A percentile compares a stretch with the other conserved stretches of the same genome.
These are phyloP conservation scores for Eucommia ulmoides DNA, from an alignment of 257 asterid species.

Conservation along the genomic window DNA sequence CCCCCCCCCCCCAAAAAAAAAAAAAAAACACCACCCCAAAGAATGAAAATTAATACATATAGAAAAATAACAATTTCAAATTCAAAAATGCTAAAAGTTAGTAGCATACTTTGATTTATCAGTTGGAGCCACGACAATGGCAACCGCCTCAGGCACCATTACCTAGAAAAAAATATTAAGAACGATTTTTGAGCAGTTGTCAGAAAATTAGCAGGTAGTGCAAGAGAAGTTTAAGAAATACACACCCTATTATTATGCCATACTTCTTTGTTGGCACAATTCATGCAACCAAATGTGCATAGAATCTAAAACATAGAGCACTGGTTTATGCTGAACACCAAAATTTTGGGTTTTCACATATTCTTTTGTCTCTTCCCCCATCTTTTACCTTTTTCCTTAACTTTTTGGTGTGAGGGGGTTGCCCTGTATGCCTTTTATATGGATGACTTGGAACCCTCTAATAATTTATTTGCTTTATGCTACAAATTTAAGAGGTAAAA, in stretches of 20 bases:
- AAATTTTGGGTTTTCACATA: background rate
- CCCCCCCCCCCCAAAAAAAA: too few species aligned
- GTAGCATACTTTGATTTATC: conserved; percentile 28
- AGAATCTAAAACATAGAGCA: background rate
- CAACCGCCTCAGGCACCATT: conserved; percentile 48
- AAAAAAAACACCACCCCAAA: background rate
- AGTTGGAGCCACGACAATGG: conserved; percentile 43
- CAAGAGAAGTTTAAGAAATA: background rate
- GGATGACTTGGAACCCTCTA: background rate
- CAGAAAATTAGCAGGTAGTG: background rate
- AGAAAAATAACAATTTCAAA: background rate
- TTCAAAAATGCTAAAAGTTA: background rate
- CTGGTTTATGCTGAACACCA: background rate
- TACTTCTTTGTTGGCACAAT: background rate
- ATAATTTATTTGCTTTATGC: background rate
- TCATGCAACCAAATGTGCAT: background rate
- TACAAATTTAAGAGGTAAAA: background rate
- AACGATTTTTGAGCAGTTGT: background rate
- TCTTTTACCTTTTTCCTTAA: background rate
- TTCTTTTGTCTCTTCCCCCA: background rate
- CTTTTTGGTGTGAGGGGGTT: too few species aligned
- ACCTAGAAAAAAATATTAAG: conserved; percentile 11
- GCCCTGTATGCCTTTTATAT: background rate
- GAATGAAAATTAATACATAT: background rate
- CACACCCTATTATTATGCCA: too few species aligned